phyloP scores from a whole-genome alignment of 352 stramenopile genomes.

The Globisporangium heterothallicum region DNA sequence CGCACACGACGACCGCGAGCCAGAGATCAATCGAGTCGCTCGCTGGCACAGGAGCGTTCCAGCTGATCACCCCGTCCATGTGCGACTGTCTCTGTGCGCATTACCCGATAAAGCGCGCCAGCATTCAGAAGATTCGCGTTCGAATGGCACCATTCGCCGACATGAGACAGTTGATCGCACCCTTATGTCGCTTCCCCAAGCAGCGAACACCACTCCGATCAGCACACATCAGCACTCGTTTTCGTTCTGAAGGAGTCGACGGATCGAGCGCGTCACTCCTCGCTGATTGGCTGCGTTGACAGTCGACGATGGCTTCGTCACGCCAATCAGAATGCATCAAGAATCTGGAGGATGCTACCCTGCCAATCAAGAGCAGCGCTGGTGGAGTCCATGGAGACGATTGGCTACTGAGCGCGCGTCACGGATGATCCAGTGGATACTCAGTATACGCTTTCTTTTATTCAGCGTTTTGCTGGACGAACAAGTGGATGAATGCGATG shows the following conservation, averaged over 20 bases:
- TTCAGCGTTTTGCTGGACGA: background rate
- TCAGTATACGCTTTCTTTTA: conserved; percentile 8
- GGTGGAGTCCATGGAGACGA: too few relatives aligned
- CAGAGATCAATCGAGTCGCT: conserved; percentile 5
- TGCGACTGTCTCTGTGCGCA: background rate
- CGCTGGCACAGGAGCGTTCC: conserved; percentile 1
- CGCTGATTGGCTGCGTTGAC: background rate
- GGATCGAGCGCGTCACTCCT: background rate
- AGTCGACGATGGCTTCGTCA: conserved; percentile 5
- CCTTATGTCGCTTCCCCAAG: conserved; percentile 10
- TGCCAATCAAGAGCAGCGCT: too few relatives aligned
- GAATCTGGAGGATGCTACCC: background rate
- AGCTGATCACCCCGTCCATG: conserved; percentile 3
- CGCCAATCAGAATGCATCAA: conserved; percentile 6
- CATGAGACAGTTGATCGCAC: conserved; percentile 16
- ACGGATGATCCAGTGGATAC: too few relatives aligned
- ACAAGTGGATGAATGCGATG: conserved; percentile 1
- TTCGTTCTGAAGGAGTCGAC: background rate
- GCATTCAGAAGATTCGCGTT: background rate
- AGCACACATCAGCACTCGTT: too few relatives aligned
- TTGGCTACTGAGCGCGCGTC: conserved; percentile 8
- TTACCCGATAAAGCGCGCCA: background rate
- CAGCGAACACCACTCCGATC: too few relatives aligned
- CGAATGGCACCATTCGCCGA: too few relatives aligned
- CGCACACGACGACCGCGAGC: background rate